phyloP scores from a whole-genome alignment of 108 stramenopile species.

The Thalassiosira profunda region DNA sequence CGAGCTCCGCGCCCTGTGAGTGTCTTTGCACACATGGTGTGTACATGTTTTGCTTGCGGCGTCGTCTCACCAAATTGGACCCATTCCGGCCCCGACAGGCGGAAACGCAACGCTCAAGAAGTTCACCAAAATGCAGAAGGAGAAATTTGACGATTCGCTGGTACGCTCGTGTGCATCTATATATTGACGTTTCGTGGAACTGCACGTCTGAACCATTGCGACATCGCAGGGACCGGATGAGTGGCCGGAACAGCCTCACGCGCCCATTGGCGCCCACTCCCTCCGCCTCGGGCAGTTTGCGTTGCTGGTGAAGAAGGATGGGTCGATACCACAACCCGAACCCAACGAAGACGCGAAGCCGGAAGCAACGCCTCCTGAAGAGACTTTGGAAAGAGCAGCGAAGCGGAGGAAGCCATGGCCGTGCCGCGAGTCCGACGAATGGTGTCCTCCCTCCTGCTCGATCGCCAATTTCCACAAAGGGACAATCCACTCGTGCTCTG shows the following conservation, averaged over 20 bases:
- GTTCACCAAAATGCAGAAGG: slow-evolving; percentile 82
- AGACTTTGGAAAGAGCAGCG: slow-evolving; percentile 7
- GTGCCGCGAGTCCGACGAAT: slow-evolving; percentile 66
- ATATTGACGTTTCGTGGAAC: neutral
- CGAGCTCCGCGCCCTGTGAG: slow-evolving; percentile 84
- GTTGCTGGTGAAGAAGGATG: slow-evolving; percentile 77
- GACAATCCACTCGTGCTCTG: slow-evolving; percentile 69
- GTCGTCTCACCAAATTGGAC: too few relatives aligned
- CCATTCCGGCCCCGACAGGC: too few relatives aligned
- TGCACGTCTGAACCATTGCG: neutral
- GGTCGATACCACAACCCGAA: slow-evolving; percentile 4
- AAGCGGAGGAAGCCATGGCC: slow-evolving; percentile 59
- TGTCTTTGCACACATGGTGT: neutral
- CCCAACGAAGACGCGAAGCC: neutral
- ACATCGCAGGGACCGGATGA: slow-evolving; percentile 56
- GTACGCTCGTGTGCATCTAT: slow-evolving; percentile 9
- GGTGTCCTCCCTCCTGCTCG: slow-evolving; percentile 89
- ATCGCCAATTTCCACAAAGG: slow-evolving; percentile 54
- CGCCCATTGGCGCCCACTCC: slow-evolving; percentile 64
- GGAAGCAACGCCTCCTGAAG: neutral
- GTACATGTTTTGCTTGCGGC: too few relatives aligned
- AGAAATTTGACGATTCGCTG: slow-evolving; percentile 66
- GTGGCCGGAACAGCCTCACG: slow-evolving; percentile 69
- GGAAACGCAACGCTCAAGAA: slow-evolving; percentile 88
- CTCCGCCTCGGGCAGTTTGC: slow-evolving; percentile 78